Evolutionary conservation across 129 eudicot species (phyloP), one percentile per base, ranked within the genome.

Genomic region (Flaveria sonorensis): DNA sequence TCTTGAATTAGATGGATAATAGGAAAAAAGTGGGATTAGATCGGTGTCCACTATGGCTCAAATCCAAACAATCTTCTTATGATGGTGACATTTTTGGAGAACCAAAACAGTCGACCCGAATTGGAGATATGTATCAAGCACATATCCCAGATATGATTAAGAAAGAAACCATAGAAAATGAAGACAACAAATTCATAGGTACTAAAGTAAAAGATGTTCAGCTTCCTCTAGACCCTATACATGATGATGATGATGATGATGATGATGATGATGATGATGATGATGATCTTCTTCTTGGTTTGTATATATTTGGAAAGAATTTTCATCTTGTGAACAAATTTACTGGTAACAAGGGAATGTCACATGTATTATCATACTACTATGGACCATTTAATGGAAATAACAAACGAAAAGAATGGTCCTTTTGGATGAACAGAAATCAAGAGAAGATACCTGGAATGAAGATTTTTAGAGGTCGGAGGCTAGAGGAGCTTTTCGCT

Each of bases 271-370:
- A 87, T 30, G 36, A 30, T 30, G 36, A 3, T 30, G 36, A 30
- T 16, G 86, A 81, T 48, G 73, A 80, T 74, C 78, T 83, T 53
- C 79, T 84, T 69, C 90, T 87, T 57, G 90, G 84, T 21, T 68
- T 87, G 61, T 87, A 87, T 79, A 74, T 81, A 26, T 78, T 83
- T 59, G 88, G 86, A 50, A 84, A 78, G 86, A 84, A 87, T 78
- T 81, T 87, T 65, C 63, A 51, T 51, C 68, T 61, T 16, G 88
- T 87, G 66, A 71, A 74, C 36, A 75, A 77, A 66, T 81, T 87
- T 69, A 79, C 81, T 52, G 88, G 79, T 26, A 66, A 74, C 59
- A 87, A 68, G 74, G 81, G 72, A 20, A 73, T 83, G 84, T 82
- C 80, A 12, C 67, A 71, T 68, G 74, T 87, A 36, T 32, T 87